Evolutionary conservation across 129 eudicot genomes (phyloP).

Genomic region (Solidago caesia): DNA sequence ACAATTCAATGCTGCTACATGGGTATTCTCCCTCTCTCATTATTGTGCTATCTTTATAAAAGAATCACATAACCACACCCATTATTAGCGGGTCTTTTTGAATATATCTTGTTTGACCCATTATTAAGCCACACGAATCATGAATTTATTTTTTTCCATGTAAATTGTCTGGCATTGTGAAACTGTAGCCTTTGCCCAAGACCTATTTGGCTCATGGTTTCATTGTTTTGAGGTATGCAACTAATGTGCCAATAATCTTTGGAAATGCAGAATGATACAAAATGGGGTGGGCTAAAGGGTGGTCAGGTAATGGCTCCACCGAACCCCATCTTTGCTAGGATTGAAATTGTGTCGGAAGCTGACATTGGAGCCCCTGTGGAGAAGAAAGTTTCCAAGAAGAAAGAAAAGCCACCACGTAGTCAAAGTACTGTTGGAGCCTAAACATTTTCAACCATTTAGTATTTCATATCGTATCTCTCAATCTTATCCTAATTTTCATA

Average conservation of each 20-base stretch:
- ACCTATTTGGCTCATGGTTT: not conserved
- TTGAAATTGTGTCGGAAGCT: constrained; percentile 43
- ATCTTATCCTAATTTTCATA: not conserved
- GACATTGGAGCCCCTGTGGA: constrained; percentile 32
- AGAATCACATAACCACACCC: not conserved
- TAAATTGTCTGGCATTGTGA: not conserved
- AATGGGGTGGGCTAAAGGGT: constrained; percentile 89
- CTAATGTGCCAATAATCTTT: not conserved
- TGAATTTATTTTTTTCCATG: not conserved
- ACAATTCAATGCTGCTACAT: constrained; percentile 65
- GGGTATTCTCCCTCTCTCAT: constrained; percentile 49
- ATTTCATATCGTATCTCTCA: not conserved
- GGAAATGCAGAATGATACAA: constrained; percentile 62
- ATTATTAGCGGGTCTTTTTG: too few relatives aligned
- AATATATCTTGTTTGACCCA: not conserved
- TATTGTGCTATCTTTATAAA: too few relatives aligned
- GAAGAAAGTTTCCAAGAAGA: constrained; percentile 61
- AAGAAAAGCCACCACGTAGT: constrained; percentile 37
- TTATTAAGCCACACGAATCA: not conserved
- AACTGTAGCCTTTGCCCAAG: not conserved
- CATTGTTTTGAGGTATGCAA: not conserved
- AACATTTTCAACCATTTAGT: constrained; percentile 12
- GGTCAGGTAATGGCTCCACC: constrained; percentile 84
- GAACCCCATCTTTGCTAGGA: constrained; percentile 70
- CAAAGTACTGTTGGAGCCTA: constrained; percentile 42